Evolutionary conservation across 257 asterid species (phyloP).

Genomic region (Fraxinus pennsylvanica): DNA sequence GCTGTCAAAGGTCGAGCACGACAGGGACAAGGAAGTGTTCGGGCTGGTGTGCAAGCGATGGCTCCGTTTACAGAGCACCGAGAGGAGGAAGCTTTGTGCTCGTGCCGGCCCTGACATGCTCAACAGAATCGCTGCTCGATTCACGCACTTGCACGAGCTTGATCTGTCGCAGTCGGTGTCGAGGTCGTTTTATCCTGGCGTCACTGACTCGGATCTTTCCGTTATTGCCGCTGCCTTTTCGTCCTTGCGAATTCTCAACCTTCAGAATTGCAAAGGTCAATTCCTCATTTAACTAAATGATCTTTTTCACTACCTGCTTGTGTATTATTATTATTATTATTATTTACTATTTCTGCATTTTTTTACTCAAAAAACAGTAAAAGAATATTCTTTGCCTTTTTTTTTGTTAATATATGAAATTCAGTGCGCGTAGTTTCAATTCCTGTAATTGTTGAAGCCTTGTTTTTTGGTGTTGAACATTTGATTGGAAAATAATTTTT

Average conservation of each 20-base stretch:
- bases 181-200: slow-evolving; percentile 92
- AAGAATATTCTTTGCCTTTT: neutral
- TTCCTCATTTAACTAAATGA: neutral
- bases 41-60: slow-evolving; percentile 94
- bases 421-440: neutral
- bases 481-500: neutral
- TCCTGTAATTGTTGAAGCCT: neutral
- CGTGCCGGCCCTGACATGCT: slow-evolving; percentile 99
- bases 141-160: slow-evolving; percentile 66
- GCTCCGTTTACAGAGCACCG: slow-evolving; percentile 86
- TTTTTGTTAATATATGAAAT: neutral
- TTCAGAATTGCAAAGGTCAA: slow-evolving; percentile 78
- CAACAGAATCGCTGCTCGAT: slow-evolving; percentile 66
- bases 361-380: neutral
- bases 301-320: neutral
- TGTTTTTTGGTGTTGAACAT: neutral
- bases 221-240: slow-evolving; percentile 71
- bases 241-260: slow-evolving; percentile 50
- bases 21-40: slow-evolving; percentile 71
- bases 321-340: too few species aligned
- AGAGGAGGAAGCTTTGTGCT: slow-evolving; percentile 64
- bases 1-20: slow-evolving; percentile 47
- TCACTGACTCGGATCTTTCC: slow-evolving; percentile 79
- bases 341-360: neutral
- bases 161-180: slow-evolving; percentile 85